phyloP scores from a whole-genome alignment of 306 rosid genomes.

The Prunus dulcis region DNA sequence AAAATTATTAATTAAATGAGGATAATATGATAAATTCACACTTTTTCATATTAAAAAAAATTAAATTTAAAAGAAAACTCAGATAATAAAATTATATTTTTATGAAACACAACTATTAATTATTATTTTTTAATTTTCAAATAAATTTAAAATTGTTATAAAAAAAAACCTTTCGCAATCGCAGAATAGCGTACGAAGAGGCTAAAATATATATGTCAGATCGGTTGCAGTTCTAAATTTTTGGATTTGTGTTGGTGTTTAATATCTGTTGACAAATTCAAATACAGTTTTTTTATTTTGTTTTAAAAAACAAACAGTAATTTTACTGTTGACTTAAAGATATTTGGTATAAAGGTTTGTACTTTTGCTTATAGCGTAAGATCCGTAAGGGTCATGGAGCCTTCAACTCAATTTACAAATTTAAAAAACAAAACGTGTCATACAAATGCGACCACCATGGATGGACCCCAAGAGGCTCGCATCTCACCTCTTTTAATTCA shows the following conservation, averaged over 20 bases:
- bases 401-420: not conserved
- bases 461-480: not conserved
- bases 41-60: no score
- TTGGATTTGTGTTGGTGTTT: no score
- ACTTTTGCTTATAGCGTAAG: not conserved
- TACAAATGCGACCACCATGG: not conserved
- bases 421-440: not conserved
- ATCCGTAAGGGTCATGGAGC: not conserved
- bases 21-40: no score
- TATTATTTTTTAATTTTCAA: no score
- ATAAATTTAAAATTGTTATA: no score
- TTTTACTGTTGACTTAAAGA: not conserved
- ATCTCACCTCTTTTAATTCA: not conserved
- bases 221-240: not conserved
- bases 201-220: not conserved
- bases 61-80: no score
- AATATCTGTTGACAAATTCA: not conserved
- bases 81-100: no score
- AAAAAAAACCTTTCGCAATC: no score
- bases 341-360: not conserved
- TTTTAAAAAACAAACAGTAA: not conserved
- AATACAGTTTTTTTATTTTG: not conserved
- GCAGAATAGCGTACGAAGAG: accelerated
- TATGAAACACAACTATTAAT: no score
- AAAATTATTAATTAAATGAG: no score